Evolutionary conservation across 2,329 filamentous ascomycete species (phyloP).

Genomic region (Colletotrichum orbiculare): DNA sequence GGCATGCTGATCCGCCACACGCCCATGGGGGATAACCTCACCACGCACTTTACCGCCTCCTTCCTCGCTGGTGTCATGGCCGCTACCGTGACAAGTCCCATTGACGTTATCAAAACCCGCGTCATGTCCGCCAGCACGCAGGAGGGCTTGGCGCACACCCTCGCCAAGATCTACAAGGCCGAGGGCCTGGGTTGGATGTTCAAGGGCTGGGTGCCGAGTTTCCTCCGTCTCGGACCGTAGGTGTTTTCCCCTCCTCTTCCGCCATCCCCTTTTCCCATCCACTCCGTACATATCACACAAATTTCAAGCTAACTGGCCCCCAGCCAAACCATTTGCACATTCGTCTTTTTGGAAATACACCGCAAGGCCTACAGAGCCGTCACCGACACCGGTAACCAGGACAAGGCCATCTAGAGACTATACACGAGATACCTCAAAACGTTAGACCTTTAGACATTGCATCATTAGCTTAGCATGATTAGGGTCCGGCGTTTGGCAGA

Average conservation of each 20-base stretch:
- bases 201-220: constrained; percentile 88
- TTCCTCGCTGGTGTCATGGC: constrained; percentile 85
- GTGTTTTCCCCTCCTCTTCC: constrained; percentile 43
- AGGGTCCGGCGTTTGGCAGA: constrained; percentile 25
- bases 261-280: neutral
- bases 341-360: constrained; percentile 88
- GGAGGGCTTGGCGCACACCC: constrained; percentile 66
- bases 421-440: constrained; percentile 6
- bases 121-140: constrained; percentile 77
- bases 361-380: constrained; percentile 78
- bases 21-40: constrained; percentile 75
- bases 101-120: constrained; percentile 90
- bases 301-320: neutral
- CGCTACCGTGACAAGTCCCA: constrained; percentile 84
- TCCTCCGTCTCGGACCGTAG: constrained; percentile 72
- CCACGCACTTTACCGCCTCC: constrained; percentile 81
- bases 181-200: constrained; percentile 88
- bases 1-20: constrained; percentile 73
- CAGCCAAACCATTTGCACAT: constrained; percentile 86
- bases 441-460: constrained; percentile 25
- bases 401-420: constrained; percentile 8
- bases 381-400: constrained; percentile 53
- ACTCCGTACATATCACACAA: neutral
- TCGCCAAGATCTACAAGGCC: constrained; percentile 74
- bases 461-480: constrained; percentile 10